Conservation (phyloP, 1,139 yeast genomes). For the Geotrichum histeridarum region DNA sequence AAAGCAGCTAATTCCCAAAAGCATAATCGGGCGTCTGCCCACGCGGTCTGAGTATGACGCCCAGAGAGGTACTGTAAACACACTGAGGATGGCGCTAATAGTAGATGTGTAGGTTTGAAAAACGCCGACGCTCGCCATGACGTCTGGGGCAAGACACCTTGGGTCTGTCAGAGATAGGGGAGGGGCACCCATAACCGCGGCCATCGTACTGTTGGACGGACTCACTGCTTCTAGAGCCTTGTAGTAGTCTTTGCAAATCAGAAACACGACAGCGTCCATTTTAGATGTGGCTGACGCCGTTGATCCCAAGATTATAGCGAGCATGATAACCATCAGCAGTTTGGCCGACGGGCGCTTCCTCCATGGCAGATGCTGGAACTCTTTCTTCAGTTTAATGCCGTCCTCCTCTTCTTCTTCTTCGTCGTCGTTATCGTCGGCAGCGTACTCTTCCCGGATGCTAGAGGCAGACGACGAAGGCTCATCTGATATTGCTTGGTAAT, state of each 20-base stretch:
- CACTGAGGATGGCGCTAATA: conserved; percentile 24
- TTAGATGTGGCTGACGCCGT: conserved; percentile 25
- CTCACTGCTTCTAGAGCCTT: conserved; percentile 10
- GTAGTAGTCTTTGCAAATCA: conserved; percentile 26
- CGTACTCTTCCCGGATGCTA: no score
- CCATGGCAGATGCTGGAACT: conserved; percentile 19
- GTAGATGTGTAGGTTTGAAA: conserved; percentile 28
- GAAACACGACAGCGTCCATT: conserved; percentile 28
- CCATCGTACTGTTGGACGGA: background rate
- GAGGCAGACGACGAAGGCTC: no score
- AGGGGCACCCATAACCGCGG: background rate
- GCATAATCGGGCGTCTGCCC: conserved; percentile 53
- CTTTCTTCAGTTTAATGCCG: conserved; percentile 4
- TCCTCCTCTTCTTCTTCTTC: background rate
- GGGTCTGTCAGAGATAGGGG: conserved; percentile 19
- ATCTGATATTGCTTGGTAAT: no score
- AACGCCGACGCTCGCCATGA: conserved; percentile 28
- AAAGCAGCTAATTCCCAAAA: conserved; percentile 32
- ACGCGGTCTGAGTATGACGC: conserved; percentile 61
- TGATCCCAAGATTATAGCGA: conserved; percentile 23
- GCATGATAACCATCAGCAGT: conserved; percentile 20
- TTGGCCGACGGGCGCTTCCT: conserved; percentile 21
- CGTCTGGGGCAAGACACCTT: conserved; percentile 26
- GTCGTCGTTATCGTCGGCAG: background rate
- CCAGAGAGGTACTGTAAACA: conserved; percentile 35